Conservation (phyloP, 2,329 filamentous ascomycete genomes). For the Madurella fahalii region DNA sequence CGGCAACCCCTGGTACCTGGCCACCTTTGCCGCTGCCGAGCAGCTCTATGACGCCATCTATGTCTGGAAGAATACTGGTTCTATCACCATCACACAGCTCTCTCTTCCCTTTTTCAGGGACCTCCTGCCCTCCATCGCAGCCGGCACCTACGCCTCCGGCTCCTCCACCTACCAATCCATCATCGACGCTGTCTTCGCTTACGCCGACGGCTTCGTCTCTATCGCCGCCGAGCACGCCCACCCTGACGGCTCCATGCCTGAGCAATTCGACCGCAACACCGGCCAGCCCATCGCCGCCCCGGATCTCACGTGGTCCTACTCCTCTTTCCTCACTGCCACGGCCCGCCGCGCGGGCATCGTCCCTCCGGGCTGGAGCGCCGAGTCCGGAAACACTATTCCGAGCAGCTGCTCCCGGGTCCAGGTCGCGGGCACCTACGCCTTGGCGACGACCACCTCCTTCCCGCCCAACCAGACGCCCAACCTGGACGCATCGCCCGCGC, state of each 20-base stretch:
- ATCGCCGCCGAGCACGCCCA: conserved; percentile 61
- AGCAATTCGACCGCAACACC: conserved; percentile 58
- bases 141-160: conserved; percentile 57
- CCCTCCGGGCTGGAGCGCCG: conserved; percentile 54
- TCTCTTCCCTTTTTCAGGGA: conserved; percentile 71
- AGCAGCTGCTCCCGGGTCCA: conserved; percentile 45
- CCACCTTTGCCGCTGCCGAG: conserved; percentile 73
- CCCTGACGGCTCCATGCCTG: conserved; percentile 59
- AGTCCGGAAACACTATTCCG: conserved; percentile 45
- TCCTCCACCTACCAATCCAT: conserved; percentile 51
- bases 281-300: conserved; percentile 57
- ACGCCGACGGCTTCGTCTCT: conserved; percentile 58
- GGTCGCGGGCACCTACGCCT: conserved; percentile 47
- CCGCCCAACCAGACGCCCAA: conserved; percentile 46
- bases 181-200: conserved; percentile 51
- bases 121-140: conserved; percentile 52
- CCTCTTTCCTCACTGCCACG: conserved; percentile 61
- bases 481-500: conserved; percentile 28
- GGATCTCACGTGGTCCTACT: conserved; percentile 72
- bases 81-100: conserved; percentile 58
- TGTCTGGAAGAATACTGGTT: conserved; percentile 62
- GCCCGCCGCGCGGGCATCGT: conserved; percentile 52
- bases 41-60: conserved; percentile 73
- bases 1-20: conserved; percentile 79
- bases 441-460: conserved; percentile 45